Percentiles rank a stretch among this genome's conserved stretches.
Conservation (phyloP, 2,329 filamentous ascomycete genomes). For the Ilyonectria robusta region DNA sequence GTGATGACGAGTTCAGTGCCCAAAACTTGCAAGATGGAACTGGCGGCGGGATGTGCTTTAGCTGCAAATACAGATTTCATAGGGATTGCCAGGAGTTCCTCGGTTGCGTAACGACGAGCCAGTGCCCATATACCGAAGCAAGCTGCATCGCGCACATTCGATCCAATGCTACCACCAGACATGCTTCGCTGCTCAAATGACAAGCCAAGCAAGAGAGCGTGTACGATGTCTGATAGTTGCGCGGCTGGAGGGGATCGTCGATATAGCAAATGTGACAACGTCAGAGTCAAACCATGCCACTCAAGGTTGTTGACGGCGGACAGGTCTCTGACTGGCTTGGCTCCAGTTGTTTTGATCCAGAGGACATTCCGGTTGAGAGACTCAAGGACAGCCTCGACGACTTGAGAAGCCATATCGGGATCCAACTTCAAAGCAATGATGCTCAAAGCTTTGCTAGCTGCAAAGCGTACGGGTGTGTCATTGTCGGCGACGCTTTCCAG, state of each 20-base stretch:
- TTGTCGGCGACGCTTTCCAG: slow-evolving; percentile 85
- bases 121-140: slow-evolving; percentile 97
- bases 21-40: slow-evolving; percentile 79
- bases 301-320: slow-evolving; percentile 83
- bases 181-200: slow-evolving; percentile 91
- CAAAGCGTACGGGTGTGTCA: slow-evolving; percentile 90
- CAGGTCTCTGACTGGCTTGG: slow-evolving; percentile 69
- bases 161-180: slow-evolving; percentile 87
- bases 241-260: slow-evolving; percentile 81
- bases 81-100: slow-evolving; percentile 78
- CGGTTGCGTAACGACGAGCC: slow-evolving; percentile 86
- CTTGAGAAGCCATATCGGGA: slow-evolving; percentile 84
- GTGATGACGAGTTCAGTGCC: slow-evolving; percentile 86
- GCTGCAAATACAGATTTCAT: slow-evolving; percentile 60
- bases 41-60: slow-evolving; percentile 52
- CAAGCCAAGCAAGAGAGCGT: slow-evolving; percentile 83
- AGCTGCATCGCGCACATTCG: slow-evolving; percentile 93
- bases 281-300: slow-evolving; percentile 95
- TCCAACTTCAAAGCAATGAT: slow-evolving; percentile 87
- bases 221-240: slow-evolving; percentile 81
- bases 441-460: slow-evolving; percentile 93
- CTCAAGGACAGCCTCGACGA: slow-evolving; percentile 89
- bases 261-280: slow-evolving; percentile 88
- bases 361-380: slow-evolving; percentile 73
- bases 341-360: slow-evolving; percentile 60